Base-by-base conservation (phyloP, 192 early-diverging fungal genomes). In the Entomortierella parvispora region DNA sequence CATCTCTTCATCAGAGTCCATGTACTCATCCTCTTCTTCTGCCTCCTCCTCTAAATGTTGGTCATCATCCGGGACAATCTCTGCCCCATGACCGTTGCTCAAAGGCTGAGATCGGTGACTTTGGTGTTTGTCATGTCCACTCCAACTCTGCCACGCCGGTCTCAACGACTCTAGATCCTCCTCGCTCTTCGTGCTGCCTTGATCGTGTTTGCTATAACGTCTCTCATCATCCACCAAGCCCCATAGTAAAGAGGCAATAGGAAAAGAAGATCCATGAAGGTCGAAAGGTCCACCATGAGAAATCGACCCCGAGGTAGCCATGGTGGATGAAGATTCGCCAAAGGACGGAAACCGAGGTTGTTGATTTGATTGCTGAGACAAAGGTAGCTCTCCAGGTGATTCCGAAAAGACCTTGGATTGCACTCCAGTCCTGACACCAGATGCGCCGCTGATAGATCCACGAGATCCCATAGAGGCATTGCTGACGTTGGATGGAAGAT, bases 1-100 rank as follows among this genome's bases (percentile, higher is more conserved):
- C 71, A 75, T 62, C 17, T 75, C 71, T 29, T 68, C 74, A n/a
- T 77, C 74, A 1, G 53, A 58, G 11, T 68, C 52, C 0, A 40
- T 48, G 1, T 76, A 58, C n/a, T 67, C 74, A 4, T 68, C 66
- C 2, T 67, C 58, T 3, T 77, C 74, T 9, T 58, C 65, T 17
- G 29, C 65, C 9, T 77, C 66, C 1, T 68, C 59, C 46, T 66
- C 65, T 18, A 66, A 40, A 9, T 54, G 28, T n/a, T 31, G 18
- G 18, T 68, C 74, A 53, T 77, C 66, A 40, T 77, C 74, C 14
- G 65, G 59, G 4, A 64, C 61, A 7, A 62, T 25, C 23, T 63
- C 66, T 2, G 48, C 55, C 22, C 23, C 28, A 20, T 59, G 26
- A 22, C 52, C 48, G 10, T 58, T 15, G 26, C n/a, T n/a, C 23